A percentile compares a stretch with the other conserved stretches of the same genome.
phyloP scores from a whole-genome alignment of 176 grass and related monocot genomes.

The Bolboschoenus planiculmis region DNA sequence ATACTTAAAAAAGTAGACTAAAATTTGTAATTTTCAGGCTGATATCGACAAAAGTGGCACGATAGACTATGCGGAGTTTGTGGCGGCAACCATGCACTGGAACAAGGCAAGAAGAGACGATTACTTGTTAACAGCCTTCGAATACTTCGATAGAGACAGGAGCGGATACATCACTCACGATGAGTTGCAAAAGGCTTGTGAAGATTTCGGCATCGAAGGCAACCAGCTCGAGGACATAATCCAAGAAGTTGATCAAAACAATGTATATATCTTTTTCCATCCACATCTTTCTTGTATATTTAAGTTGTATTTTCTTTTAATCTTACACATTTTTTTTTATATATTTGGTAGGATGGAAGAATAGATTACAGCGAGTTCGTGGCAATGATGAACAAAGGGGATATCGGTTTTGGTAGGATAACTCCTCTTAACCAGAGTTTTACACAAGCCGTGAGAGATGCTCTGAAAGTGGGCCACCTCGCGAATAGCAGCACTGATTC shows the following conservation, averaged over 20 bases:
- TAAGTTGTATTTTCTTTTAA: background rate
- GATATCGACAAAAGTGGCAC: slow-evolving; percentile 89
- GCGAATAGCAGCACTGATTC: background rate
- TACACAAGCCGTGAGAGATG: slow-evolving; percentile 59
- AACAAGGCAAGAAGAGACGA: slow-evolving; percentile 83
- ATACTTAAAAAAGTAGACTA: no score
- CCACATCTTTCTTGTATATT: background rate
- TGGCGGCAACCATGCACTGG: slow-evolving; percentile 76
- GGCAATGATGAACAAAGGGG: slow-evolving; percentile 83
- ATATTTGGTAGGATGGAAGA: slow-evolving; percentile 52
- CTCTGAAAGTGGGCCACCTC: slow-evolving; percentile 29
- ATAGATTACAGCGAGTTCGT: slow-evolving; percentile 98
- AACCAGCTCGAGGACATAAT: slow-evolving; percentile 69
- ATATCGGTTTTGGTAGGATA: slow-evolving; percentile 46
- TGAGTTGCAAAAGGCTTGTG: slow-evolving; percentile 82
- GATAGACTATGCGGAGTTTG: slow-evolving; percentile 84
- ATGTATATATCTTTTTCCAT: slow-evolving; percentile 37
- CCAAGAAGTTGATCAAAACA: slow-evolving; percentile 79
- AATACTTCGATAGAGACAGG: slow-evolving; percentile 90
- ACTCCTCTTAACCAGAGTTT: slow-evolving; percentile 53
- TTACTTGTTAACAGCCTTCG: slow-evolving; percentile 77
- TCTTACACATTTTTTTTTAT: background rate
- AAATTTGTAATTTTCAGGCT: slow-evolving; percentile 37
- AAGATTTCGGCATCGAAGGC: slow-evolving; percentile 74
- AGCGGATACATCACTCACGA: slow-evolving; percentile 92